Evolutionary conservation across 345 rosid genomes (phyloP), one percentile per base, ranked within the genome.

Genomic region (Schrenkiella parvula): DNA sequence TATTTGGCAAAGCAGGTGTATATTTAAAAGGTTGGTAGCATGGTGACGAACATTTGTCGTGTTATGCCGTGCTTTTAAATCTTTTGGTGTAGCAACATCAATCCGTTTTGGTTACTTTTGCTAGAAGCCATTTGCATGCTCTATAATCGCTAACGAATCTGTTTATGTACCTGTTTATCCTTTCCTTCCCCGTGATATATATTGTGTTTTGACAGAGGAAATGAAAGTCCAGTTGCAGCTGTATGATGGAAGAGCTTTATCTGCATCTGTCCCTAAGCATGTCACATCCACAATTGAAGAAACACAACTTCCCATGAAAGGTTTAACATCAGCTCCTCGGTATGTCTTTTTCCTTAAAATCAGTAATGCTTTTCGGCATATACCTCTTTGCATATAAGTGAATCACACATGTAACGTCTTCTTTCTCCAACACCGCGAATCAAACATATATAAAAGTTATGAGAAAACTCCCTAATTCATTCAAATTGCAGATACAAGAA

Each of bases 251-350:
- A 83, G 82, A 70, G 85, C 96, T 50, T 82, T 93, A 76, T 80
- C 87, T 52, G 97, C 85, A 68, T 81, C 91, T 47, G 67, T 93
- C 71, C 98, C 97, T 39, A 91, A 84, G 80, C 92, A 85, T 55
- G 84, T 89, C 29, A 85, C 86, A 52, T 91, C 92, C 85, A 81
- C 72, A 64, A 86, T 91, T 57, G 81, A 80, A 63, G 96, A 93
- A 66, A 85, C 91, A 50, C 92, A 84, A 52, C 64, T 83, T 77
- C 81, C 76, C 31, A 76, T 83, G 74, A 88, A 87, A 79, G 97
- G 96, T 59, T 60, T 71, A 28, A 77, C 98, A 32, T 80, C 85
- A 54, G 77, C 95, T 61, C 92, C 98, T 57, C 77, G 91, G 97
- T 93, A 84, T 21, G 79, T 64, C 4, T 19, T 44, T 54, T 31